Evolutionary conservation across 192 early-diverging fungal species (phyloP), one percentile per base, ranked within the genome.

Genomic region (Dimargaris verticillata): DNA sequence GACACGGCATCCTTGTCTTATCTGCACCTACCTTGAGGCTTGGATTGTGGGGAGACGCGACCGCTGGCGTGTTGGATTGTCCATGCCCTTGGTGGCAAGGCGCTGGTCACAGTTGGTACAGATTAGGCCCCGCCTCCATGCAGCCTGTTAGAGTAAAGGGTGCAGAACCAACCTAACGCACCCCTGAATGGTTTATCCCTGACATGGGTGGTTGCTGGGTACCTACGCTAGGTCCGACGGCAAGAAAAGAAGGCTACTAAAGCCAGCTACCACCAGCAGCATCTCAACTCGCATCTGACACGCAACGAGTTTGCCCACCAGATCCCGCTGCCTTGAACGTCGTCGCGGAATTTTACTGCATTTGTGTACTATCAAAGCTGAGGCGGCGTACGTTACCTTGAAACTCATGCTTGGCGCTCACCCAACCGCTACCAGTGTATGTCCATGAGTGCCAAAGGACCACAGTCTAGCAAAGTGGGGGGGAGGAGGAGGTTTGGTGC

Each of bases 261-360:
- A 43, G 20, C 14, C 3, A 9, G 33, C 18, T 20, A 59, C 22
- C 15, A n/a, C 5, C 57, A 59, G 22, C 33, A 41, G 5, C 28
- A 43, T 0, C 15, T 59, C 7, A 26, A n/a, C 9, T 22, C 57
- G 5, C 33, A 59, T 15, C 33, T n/a, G 38, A 59, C 57, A 0
- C 57, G 57, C 13, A 59, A 59, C 25, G n/a, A 17, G n/a, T 59
- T 41, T 25, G 57, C 57, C 57, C 42, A 59, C 57, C 57, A 59
- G 42, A 59, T 59, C 43, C 57, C 29, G 5, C 43, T 59, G 3
- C 9, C 20, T 10, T 51, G 26, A n/a, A 26, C 26, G 11, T 11
- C 22, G 18, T 10, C 9, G 26, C 9, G 10, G 47, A 5, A 24
- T 0, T 20, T n/a, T n/a, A 51, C n/a, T 51, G 26, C 26, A 7